Percentiles rank a stretch among this genome's conserved stretches.
Conservation (phyloP, 2,329 filamentous ascomycete genomes). For the Neodidymelliopsis sp. region DNA sequence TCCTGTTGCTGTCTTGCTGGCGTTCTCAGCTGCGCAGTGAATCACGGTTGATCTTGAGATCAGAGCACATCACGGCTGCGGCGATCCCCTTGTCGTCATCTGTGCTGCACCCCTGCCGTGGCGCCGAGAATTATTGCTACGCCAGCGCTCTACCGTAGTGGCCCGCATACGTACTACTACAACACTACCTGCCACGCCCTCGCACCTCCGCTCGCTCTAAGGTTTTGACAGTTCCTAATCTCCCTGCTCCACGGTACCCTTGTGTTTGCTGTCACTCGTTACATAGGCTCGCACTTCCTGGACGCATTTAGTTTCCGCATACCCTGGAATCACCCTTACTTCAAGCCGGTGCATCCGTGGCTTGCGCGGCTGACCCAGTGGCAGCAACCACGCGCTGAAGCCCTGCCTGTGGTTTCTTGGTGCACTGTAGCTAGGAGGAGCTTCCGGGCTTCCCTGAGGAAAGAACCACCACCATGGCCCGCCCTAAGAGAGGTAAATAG, state of each 20-base stretch:
- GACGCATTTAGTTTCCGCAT: conserved; percentile 5
- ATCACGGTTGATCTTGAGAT: conserved; percentile 3
- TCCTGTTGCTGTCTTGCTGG: not conserved
- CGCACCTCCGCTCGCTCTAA: conserved; percentile 7
- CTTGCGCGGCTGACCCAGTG: conserved; percentile 35
- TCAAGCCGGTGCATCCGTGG: conserved; percentile 40
- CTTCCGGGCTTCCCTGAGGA: conserved; percentile 21
- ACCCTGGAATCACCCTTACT: conserved; percentile 20
- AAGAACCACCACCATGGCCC: conserved; percentile 40
- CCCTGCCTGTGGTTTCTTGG: conserved; percentile 19
- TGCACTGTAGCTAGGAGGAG: conserved; percentile 16
- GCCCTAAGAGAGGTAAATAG: conserved; percentile 48
- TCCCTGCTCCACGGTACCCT: conserved; percentile 14
- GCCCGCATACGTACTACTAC: conserved; percentile 15
- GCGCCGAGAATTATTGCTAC: conserved; percentile 16
- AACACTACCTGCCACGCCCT: conserved; percentile 9
- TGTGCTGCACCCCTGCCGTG: conserved; percentile 15
- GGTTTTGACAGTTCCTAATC: conserved; percentile 7
- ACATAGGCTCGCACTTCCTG: conserved; percentile 13
- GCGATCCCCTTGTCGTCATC: conserved; percentile 21
- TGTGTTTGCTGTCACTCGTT: conserved; percentile 36
- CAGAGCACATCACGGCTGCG: conserved; percentile 12
- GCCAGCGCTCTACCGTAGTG: conserved; percentile 8
- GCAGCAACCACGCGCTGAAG: conserved; percentile 27
- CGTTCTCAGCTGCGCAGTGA: conserved; percentile 2